A percentile compares a stretch with the other conserved stretches of the same genome.
Evolutionary conservation across 2,329 filamentous ascomycete species (phyloP).

Genomic region (Monosporascus sp.): DNA sequence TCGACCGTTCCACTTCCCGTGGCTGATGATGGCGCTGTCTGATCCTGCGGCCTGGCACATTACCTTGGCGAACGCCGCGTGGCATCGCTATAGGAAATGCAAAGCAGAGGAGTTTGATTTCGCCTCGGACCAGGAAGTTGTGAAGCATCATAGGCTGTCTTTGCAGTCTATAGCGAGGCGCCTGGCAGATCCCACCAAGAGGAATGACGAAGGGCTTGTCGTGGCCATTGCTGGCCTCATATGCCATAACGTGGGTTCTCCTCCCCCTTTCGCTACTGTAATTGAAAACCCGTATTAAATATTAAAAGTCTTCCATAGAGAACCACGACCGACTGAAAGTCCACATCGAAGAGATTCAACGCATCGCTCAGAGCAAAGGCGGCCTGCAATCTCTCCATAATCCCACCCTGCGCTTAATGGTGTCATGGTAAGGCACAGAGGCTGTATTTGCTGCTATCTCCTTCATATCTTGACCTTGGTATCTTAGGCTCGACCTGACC

Average conservation of each 20-base stretch:
- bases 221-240: constrained; percentile 20
- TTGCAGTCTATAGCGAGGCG: constrained; percentile 17
- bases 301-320: constrained; percentile 13
- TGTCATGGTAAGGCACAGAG: constrained; percentile 18
- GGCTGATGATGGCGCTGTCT: constrained; percentile 20
- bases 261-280: background rate
- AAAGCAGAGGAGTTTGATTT: constrained; percentile 13
- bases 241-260: constrained; percentile 20
- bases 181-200: constrained; percentile 13
- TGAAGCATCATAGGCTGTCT: constrained; percentile 23
- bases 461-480: too few species aligned
- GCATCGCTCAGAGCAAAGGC: constrained; percentile 18
- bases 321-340: constrained; percentile 20
- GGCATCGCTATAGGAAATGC: constrained; percentile 10
- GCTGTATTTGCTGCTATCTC: too few species aligned
- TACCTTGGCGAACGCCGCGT: constrained; percentile 21
- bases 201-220: constrained; percentile 16
- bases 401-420: constrained; percentile 19
- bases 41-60: constrained; percentile 22
- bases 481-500: constrained; percentile 20
- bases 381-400: constrained; percentile 17
- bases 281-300: constrained; percentile 2
- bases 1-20: constrained; percentile 20
- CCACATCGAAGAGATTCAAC: constrained; percentile 21
- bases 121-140: constrained; percentile 11